phyloP scores from a whole-genome alignment of 2,329 filamentous ascomycete genomes.

The Xylariomycetidae sp. region DNA sequence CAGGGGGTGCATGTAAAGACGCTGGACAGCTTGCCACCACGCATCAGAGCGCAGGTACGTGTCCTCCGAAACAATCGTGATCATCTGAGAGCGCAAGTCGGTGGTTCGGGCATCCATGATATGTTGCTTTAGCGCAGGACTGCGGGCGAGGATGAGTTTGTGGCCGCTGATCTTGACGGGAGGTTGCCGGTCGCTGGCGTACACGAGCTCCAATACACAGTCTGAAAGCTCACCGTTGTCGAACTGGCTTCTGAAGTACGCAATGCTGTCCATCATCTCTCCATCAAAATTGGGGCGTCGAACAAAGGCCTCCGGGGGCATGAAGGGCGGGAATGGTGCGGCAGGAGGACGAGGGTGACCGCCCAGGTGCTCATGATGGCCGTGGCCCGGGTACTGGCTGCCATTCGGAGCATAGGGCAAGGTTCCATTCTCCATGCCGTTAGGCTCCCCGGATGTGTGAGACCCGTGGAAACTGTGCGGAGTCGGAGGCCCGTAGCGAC shows the following conservation, averaged over 20 bases:
- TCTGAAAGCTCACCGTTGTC: conserved; percentile 34
- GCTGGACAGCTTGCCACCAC: conserved; percentile 52
- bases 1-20: conserved; percentile 50
- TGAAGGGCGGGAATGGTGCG: conserved; percentile 22
- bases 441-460: conserved; percentile 46
- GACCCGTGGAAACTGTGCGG: conserved; percentile 58
- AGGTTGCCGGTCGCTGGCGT: conserved; percentile 27
- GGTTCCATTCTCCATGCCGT: conserved; percentile 34
- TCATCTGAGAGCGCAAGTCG: conserved; percentile 28
- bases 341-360: conserved; percentile 14
- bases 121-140: conserved; percentile 32
- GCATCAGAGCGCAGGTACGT: conserved; percentile 49
- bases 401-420: conserved; percentile 35
- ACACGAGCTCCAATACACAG: conserved; percentile 33
- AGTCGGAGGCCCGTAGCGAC: conserved; percentile 46
- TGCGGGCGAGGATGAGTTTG: conserved; percentile 49
- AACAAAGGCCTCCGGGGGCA: conserved; percentile 16
- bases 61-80: conserved; percentile 44
- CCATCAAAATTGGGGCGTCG: conserved; percentile 16
- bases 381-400: conserved; percentile 13
- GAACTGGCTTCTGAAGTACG: conserved; percentile 33
- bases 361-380: conserved; percentile 13
- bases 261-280: conserved; percentile 21
- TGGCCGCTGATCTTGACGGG: conserved; percentile 47
- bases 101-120: conserved; percentile 27